A percentile compares a stretch with the other conserved stretches of the same genome.
Conservation (phyloP, 208 protist species). For the Leishmania lainsoni region DNA sequence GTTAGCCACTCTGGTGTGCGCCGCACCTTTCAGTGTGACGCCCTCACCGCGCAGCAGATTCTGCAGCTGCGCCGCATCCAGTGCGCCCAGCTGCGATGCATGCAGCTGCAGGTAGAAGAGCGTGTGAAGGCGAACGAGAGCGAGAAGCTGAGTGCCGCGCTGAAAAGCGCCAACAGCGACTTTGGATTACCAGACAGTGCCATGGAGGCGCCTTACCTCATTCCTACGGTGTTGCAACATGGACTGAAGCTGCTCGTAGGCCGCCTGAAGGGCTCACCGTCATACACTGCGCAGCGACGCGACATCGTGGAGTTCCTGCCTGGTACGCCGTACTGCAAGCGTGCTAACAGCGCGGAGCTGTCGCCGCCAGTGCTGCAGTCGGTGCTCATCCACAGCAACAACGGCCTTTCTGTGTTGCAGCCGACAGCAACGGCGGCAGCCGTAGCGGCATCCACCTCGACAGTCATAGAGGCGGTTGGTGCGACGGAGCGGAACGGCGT, state of each 20-base stretch:
- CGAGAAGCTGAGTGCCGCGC: constrained; percentile 35
- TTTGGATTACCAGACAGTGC: constrained; percentile 67
- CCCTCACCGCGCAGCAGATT: constrained; percentile 59
- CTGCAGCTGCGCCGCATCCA: constrained; percentile 73
- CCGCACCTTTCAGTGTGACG: constrained; percentile 56
- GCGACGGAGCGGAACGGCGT: not conserved
- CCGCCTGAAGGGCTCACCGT: constrained; percentile 39
- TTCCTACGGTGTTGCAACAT: constrained; percentile 56
- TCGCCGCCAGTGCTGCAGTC: constrained; percentile 41
- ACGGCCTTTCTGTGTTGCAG: constrained; percentile 38
- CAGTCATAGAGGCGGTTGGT: not conserved
- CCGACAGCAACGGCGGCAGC: not conserved
- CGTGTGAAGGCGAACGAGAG: constrained; percentile 39
- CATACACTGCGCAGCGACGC: constrained; percentile 5
- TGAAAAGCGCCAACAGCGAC: constrained; percentile 44
- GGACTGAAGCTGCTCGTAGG: constrained; percentile 42
- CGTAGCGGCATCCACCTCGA: not conserved
- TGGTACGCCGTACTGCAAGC: constrained; percentile 40
- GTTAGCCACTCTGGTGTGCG: constrained; percentile 50
- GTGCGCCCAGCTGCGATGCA: constrained; percentile 62
- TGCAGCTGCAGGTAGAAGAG: constrained; percentile 61
- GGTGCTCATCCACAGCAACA: constrained; percentile 52
- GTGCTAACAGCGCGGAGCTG: constrained; percentile 7
- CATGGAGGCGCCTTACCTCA: constrained; percentile 36
- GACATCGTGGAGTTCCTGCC: constrained; percentile 9